Base-by-base conservation (phyloP, 176 grass and related monocot genomes). In the Zoysia japonica region DNA sequence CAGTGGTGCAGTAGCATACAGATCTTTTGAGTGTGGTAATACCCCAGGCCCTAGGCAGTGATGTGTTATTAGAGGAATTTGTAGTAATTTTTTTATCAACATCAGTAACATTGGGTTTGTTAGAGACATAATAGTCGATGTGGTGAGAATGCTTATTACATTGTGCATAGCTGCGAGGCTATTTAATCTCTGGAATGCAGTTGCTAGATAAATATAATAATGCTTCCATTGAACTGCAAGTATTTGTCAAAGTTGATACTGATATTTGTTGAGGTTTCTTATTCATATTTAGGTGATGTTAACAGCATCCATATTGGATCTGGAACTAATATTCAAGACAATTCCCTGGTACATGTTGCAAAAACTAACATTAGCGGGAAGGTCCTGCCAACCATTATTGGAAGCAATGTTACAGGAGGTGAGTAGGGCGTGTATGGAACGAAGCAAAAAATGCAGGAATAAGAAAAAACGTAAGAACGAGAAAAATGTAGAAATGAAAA, bases 301-400 rank as follows among this genome's bases (percentile, higher is more conserved):
- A 97, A 94, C 86, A 90, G 91, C 74, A 92, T 97, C 77, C 86
- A 60, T 74, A 77, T 97, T 75, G 95, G 95, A 64, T 93, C 89
- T 85, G 95, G 95, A 68, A 88, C 95, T 65, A 97, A 97, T 74
- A 97, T 97, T 82, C 95, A 97, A 78, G 95, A 97, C 80, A 97
- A 97, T 84, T 85, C 95, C 46, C 87, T 97, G 44, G 89, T 97
- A 67, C 95, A 97, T 80, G 95, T 97, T 57, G 75, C 95, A 61
- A 97, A 84, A 87, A 43, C 86, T 78, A 97, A 92, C 79, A 71
- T 86, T 17, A 86, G 87, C 1, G 83, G 95, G 60, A 97, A 94
- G 70, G 89, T 94, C 19, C 87, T 94, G 41, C 95, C 89, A 77
- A 97, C 95, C 47, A 92, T 92, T 52, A 92, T 97, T 39, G 95